A percentile compares a stretch with the other conserved stretches of the same genome.
Evolutionary conservation across 1,284 basidiomycete genomes (phyloP).

Genomic region (Ustilago sp.): DNA sequence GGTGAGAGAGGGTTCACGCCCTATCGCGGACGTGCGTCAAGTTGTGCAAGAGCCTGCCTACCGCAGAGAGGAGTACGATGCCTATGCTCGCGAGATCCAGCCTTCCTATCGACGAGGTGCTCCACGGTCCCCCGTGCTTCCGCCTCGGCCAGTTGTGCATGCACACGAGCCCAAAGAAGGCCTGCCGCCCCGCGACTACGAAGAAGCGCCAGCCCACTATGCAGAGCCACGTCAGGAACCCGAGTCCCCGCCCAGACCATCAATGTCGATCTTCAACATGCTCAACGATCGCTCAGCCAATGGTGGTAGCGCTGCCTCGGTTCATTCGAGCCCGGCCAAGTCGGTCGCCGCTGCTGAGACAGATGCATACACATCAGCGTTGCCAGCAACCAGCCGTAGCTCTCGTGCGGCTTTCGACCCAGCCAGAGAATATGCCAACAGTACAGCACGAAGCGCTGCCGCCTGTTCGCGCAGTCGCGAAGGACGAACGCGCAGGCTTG

Average conservation of each 20-base stretch:
- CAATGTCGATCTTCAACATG: conserved; percentile 58
- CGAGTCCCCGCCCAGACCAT: conserved; percentile 44
- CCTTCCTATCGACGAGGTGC: conserved; percentile 50
- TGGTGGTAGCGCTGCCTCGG: conserved; percentile 21
- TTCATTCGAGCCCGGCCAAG: conserved; percentile 35
- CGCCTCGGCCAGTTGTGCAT: conserved; percentile 14
- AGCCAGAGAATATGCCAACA: conserved; percentile 21
- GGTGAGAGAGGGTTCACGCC: conserved; percentile 24
- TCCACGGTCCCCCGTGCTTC: conserved; percentile 24
- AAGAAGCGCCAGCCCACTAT: conserved; percentile 7
- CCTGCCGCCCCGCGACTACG: conserved; percentile 21
- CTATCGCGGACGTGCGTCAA: conserved; percentile 10
- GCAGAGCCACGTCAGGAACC: conserved; percentile 24
- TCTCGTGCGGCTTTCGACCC: conserved; percentile 35
- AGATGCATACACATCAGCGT: conserved; percentile 6
- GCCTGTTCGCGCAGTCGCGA: conserved; percentile 19
- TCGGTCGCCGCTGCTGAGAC: conserved; percentile 17
- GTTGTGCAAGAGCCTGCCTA: conserved; percentile 17
- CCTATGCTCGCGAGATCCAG: conserved; percentile 44
- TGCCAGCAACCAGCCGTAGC: conserved; percentile 9
- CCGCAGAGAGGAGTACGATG: conserved; percentile 34
- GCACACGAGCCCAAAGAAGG: conserved; percentile 19
- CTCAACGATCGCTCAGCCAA: conserved; percentile 52
- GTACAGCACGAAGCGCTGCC: conserved; percentile 1
- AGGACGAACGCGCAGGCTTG: conserved; percentile 14